A percentile compares a stretch with the other conserved stretches of the same genome.
These are phyloP conservation scores for Puya raimondii DNA, from an alignment of 176 grass and related monocot species.

Conservation along the genomic window DNA sequence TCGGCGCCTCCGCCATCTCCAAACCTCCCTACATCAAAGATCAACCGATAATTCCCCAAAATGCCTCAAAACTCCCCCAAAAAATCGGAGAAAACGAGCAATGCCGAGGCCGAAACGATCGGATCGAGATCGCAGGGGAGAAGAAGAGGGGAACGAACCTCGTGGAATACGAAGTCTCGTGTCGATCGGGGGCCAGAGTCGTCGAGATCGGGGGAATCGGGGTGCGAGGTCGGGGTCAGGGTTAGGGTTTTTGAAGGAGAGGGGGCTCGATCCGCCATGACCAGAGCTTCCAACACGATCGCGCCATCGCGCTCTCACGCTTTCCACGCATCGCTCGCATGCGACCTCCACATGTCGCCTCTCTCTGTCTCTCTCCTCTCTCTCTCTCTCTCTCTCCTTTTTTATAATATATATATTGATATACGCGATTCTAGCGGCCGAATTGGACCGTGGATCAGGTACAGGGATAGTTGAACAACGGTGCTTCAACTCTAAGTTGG, in stretches of 20 bases:
- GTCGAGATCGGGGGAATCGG: not conserved
- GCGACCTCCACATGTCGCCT: conserved; percentile 39
- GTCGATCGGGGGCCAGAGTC: too few species aligned
- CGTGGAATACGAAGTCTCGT: too few species aligned
- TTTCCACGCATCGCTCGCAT: conserved; percentile 40
- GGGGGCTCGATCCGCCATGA: not conserved
- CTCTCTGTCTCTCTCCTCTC: not conserved
- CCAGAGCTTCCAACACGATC: not conserved
- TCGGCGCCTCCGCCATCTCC: conserved; percentile 28
- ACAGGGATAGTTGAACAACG: too few species aligned
- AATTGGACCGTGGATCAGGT: too few species aligned
- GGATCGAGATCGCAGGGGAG: conserved; percentile 10
- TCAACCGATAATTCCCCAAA: not conserved
- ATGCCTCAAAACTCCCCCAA: not conserved
- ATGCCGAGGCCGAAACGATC: not conserved
- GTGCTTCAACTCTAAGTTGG: too few species aligned
- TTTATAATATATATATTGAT: not conserved
- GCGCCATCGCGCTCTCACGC: conserved; percentile 31
- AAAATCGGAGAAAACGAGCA: not conserved
- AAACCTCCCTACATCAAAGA: conserved; percentile 18
- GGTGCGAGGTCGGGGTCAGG: not conserved
- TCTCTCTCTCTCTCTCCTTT: not conserved
- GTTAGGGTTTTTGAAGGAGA: conserved; percentile 10
- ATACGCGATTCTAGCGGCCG: too few species aligned
- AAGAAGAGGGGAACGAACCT: too few species aligned